Conservation (phyloP, 2,329 filamentous ascomycete species). For the Colletotrichum tabaci region DNA sequence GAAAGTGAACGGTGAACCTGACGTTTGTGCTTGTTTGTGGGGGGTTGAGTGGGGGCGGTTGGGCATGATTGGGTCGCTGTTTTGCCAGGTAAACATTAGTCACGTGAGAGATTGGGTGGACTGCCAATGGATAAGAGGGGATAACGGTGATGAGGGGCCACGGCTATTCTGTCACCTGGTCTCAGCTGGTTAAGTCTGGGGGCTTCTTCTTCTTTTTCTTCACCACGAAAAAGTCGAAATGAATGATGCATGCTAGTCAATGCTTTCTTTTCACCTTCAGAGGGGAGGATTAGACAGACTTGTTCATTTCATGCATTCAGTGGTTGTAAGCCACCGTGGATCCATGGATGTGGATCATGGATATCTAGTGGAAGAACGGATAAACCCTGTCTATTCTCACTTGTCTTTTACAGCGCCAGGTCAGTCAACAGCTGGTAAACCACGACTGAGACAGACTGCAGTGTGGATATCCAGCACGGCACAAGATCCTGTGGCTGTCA, state of each 20-base stretch:
- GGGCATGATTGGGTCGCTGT: constrained; percentile 30
- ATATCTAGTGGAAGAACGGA: too few relatives aligned
- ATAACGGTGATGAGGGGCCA: not conserved
- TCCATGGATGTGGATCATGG: not conserved
- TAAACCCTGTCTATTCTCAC: not conserved
- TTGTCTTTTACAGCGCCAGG: not conserved
- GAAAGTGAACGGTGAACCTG: not conserved
- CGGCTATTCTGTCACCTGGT: not conserved
- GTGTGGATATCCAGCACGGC: not conserved
- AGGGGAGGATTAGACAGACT: not conserved
- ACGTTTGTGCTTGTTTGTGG: not conserved
- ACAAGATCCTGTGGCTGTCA: not conserved
- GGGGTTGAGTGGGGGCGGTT: constrained; percentile 7
- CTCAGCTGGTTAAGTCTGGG: constrained; percentile 1
- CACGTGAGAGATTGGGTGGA: not conserved
- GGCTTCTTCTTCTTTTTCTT: not conserved
- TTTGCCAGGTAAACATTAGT: constrained; percentile 5
- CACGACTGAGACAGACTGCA: not conserved
- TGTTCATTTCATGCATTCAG: constrained; percentile 7
- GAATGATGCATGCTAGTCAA: not conserved
- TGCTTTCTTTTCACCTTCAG: constrained; percentile 11
- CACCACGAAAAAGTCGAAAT: not conserved
- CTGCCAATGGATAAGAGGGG: constrained; percentile 14
- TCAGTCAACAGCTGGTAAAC: not conserved
- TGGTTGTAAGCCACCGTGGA: constrained; percentile 12